Percentiles rank a stretch among this genome's conserved stretches.
phyloP scores from a whole-genome alignment of 257 asterid genomes.

The Gentiana straminea region DNA sequence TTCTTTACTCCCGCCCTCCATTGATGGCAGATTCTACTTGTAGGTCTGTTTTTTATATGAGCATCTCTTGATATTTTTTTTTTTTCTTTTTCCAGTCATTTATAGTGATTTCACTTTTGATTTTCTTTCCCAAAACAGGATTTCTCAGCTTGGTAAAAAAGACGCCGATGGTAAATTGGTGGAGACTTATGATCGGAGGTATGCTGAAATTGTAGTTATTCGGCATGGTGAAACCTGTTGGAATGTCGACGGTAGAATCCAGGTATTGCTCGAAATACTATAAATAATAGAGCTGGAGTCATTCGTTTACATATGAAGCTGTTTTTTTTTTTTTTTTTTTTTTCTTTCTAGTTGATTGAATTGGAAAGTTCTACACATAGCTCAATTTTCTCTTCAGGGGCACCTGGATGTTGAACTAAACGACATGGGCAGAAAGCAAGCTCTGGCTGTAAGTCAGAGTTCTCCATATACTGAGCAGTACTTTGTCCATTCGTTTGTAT shows the following conservation, averaged over 20 bases:
- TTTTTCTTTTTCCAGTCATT: background rate
- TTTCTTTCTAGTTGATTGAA: background rate
- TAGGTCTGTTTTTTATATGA: constrained; percentile 20
- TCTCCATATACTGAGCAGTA: background rate
- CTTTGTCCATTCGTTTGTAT: background rate
- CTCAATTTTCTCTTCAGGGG: constrained; percentile 36
- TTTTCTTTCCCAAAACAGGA: constrained; percentile 18
- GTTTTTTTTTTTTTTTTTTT: background rate
- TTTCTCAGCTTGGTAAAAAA: constrained; percentile 9
- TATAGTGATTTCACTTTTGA: background rate
- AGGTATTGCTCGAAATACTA: constrained; percentile 29
- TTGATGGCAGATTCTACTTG: constrained; percentile 35
- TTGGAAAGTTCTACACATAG: background rate
- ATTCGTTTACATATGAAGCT: background rate
- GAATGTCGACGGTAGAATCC: constrained; percentile 65
- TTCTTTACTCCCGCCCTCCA: background rate
- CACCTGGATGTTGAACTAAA: constrained; percentile 81
- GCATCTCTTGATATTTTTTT: background rate
- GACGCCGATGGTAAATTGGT: constrained; percentile 16
- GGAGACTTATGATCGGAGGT: constrained; percentile 15
- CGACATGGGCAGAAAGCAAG: constrained; percentile 70
- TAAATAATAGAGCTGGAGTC: background rate
- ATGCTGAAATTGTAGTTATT: constrained; percentile 60
- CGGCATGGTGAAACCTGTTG: constrained; percentile 98
- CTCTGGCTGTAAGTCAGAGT: constrained; percentile 44